These are phyloP conservation scores for Madurella mycetomatis DNA, from an alignment of 2,329 filamentous ascomycete species.

Conservation along the genomic window DNA sequence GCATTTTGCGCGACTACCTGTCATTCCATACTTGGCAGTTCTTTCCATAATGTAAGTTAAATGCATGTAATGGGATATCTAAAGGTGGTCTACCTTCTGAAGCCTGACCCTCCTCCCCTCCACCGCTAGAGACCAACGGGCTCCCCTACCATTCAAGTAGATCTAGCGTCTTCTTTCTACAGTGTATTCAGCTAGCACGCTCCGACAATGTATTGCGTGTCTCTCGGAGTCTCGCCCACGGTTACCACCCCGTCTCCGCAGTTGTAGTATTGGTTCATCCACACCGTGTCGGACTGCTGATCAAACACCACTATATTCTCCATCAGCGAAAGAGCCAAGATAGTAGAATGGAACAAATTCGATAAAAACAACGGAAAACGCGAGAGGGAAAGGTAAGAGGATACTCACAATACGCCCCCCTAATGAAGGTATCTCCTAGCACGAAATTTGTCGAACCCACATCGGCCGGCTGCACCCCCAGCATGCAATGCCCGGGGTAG, in stretches of 20 bases:
- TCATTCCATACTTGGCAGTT: too few relatives aligned
- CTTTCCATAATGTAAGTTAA: too few relatives aligned
- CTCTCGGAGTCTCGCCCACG: slow-evolving; percentile 31
- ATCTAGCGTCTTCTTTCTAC: background rate
- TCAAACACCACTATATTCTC: slow-evolving; percentile 34
- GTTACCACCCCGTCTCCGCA: slow-evolving; percentile 35
- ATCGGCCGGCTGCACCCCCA: slow-evolving; percentile 36
- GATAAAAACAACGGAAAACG: too few relatives aligned
- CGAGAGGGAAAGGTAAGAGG: background rate
- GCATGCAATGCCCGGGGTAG: slow-evolving; percentile 30
- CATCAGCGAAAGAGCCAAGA: slow-evolving; percentile 4
- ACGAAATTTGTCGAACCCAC: slow-evolving; percentile 31
- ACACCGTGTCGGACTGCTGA: slow-evolving; percentile 35
- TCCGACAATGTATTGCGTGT: slow-evolving; percentile 30
- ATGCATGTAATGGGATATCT: too few relatives aligned
- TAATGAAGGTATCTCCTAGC: slow-evolving; percentile 36
- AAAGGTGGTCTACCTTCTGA: too few relatives aligned
- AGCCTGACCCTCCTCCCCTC: too few relatives aligned
- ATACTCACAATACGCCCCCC: slow-evolving; percentile 36
- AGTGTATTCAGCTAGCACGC: slow-evolving; percentile 25
- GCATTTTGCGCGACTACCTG: too few relatives aligned
- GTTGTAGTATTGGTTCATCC: slow-evolving; percentile 37
- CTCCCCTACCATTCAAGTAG: too few relatives aligned
- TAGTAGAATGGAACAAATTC: too few relatives aligned
- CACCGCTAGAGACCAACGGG: too few relatives aligned